Evolutionary conservation across 2,329 filamentous ascomycete species (phyloP).

Genomic region (Neonectria hederae): DNA sequence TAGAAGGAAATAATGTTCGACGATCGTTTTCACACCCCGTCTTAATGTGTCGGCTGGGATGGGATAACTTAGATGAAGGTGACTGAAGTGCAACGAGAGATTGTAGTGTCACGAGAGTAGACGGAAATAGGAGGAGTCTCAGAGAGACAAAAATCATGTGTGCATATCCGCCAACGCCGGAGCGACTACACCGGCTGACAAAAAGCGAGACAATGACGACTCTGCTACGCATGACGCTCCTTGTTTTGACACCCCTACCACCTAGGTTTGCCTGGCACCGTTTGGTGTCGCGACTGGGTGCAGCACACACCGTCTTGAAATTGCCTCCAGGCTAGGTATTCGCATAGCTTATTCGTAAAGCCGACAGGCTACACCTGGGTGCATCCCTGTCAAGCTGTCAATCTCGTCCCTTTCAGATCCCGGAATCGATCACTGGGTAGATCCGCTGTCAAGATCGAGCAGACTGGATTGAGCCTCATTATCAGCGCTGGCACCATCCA

Average conservation of each 20-base stretch:
- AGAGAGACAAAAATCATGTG: background rate
- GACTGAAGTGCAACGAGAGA: slow-evolving; percentile 1
- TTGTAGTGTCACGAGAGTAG: background rate
- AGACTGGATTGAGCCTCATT: slow-evolving; percentile 30
- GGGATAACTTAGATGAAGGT: background rate
- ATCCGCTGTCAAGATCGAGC: slow-evolving; percentile 39
- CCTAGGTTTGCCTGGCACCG: background rate
- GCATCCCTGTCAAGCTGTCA: slow-evolving; percentile 33
- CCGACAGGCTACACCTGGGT: slow-evolving; percentile 14
- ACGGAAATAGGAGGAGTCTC: background rate
- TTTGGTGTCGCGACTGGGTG: slow-evolving; percentile 3
- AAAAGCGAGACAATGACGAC: background rate
- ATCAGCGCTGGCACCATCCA: slow-evolving; percentile 22
- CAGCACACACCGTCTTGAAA: slow-evolving; percentile 20
- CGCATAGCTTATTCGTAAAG: no score
- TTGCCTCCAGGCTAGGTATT: slow-evolving; percentile 6
- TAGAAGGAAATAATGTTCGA: slow-evolving; percentile 8
- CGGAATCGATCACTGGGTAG: slow-evolving; percentile 33
- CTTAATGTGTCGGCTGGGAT: background rate
- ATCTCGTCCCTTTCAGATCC: slow-evolving; percentile 23
- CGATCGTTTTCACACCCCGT: slow-evolving; percentile 1
- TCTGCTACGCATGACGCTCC: background rate
- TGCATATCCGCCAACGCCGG: background rate
- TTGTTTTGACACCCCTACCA: background rate
- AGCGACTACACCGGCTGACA: background rate